Conservation (phyloP, 257 asterid species). For the Solanum habrochaites region DNA sequence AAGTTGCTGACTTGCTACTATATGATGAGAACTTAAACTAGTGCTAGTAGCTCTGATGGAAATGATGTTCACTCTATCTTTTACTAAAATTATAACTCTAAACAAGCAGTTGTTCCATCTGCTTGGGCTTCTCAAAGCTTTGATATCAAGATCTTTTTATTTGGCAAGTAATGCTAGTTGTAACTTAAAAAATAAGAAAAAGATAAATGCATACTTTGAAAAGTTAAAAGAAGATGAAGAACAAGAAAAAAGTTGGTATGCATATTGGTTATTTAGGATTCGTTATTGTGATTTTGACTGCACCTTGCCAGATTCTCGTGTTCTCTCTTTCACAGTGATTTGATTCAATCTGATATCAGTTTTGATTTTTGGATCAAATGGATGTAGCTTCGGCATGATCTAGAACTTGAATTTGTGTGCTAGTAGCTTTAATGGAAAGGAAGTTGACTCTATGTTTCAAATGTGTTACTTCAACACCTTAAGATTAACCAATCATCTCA, state of each 20-base stretch:
- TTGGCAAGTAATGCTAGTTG: not conserved
- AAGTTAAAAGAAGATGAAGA: not conserved
- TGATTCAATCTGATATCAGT: not conserved
- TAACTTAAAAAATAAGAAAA: not conserved
- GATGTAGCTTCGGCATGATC: not conserved
- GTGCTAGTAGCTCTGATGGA: not conserved
- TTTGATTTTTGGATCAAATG: not conserved
- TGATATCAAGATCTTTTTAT: not conserved
- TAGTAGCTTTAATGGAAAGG: not conserved
- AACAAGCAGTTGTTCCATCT: not conserved
- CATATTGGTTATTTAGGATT: not conserved
- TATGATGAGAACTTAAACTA: not conserved
- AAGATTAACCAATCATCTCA: not conserved
- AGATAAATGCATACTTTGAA: not conserved
- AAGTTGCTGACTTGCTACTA: not conserved
- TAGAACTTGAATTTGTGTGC: not conserved
- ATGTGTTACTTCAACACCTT: not conserved
- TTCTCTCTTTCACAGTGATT: not conserved
- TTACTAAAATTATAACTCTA: not conserved
- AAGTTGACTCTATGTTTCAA: not conserved
- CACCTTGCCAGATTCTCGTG: not conserved
- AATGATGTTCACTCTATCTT: not conserved
- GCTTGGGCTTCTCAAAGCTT: not conserved
- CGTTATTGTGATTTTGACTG: not conserved
- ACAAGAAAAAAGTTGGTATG: not conserved